Conservation (phyloP, 176 grass and related monocot genomes). For the Panicum miliaceum region DNA sequence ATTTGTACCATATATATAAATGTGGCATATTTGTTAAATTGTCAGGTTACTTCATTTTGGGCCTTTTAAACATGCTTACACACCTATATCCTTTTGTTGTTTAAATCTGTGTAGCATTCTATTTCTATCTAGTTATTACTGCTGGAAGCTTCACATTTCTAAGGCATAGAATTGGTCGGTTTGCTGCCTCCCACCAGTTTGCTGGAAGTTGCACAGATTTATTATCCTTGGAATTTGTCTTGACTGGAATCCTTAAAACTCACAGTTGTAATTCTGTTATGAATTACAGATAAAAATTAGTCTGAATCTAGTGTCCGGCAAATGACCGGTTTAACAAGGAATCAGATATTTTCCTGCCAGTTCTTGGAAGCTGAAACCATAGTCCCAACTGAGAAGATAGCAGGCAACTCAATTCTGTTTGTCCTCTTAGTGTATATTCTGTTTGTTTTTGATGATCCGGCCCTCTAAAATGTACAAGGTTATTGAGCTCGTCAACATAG, state of each 20-base stretch:
- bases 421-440: too few relatives aligned
- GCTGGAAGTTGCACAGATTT: too few relatives aligned
- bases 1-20: neutral
- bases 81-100: neutral
- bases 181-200: too few relatives aligned
- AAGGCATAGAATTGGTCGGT: too few relatives aligned
- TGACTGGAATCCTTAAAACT: neutral
- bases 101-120: constrained; percentile 20
- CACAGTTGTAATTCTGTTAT: neutral
- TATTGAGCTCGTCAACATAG: neutral
- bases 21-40: neutral
- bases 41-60: neutral
- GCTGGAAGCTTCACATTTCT: neutral
- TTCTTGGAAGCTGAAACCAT: neutral
- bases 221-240: too few relatives aligned
- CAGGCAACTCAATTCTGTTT: neutral
- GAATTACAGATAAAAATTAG: neutral
- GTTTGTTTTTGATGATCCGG: too few relatives aligned
- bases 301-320: neutral
- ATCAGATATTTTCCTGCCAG: neutral
- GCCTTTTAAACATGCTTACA: neutral
- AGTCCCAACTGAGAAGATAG: neutral
- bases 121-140: neutral
- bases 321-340: neutral
- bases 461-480: neutral